Conservation (phyloP, 1,139 yeast species). For the Hyphopichia pseudoburtonii region DNA sequence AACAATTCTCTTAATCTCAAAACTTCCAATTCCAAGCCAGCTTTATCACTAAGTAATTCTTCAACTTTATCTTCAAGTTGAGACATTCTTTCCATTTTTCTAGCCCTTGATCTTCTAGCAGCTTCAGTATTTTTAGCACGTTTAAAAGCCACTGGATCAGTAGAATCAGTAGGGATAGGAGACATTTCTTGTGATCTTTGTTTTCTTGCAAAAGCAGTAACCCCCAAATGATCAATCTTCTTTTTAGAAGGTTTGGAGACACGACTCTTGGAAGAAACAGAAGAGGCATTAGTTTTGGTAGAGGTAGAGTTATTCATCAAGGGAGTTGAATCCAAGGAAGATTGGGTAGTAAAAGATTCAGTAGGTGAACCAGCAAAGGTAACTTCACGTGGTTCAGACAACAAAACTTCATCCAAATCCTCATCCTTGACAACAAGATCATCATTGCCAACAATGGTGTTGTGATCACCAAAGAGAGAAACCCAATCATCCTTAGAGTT, state of each 20-base stretch:
- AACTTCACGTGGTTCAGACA: constrained; percentile 6
- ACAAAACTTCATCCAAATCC: constrained; percentile 18
- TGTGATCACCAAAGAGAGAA: constrained; percentile 51
- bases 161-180: constrained; percentile 59
- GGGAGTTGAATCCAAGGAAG: constrained; percentile 17
- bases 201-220: constrained; percentile 64
- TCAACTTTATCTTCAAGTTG: constrained; percentile 82
- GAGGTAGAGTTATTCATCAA: constrained; percentile 3
- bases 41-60: constrained; percentile 54
- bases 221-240: constrained; percentile 61
- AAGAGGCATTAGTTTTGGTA: constrained; percentile 4
- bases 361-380: constrained; percentile 16
- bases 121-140: constrained; percentile 97
- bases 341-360: constrained; percentile 21
- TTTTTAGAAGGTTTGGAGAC: constrained; percentile 7
- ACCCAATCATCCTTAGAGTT: constrained; percentile 59
- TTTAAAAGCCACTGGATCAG: constrained; percentile 71
- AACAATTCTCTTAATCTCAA: constrained; percentile 53
- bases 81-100: constrained; percentile 84
- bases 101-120: constrained; percentile 92
- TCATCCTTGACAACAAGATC: constrained; percentile 14
- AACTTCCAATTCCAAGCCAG: constrained; percentile 58
- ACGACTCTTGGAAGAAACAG: constrained; percentile 1
- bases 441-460: constrained; percentile 10
- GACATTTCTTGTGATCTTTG: constrained; percentile 59